These are phyloP conservation scores for Myxozyma mucilagina DNA, from an alignment of 805 yeast genomes.

Conservation along the genomic window DNA sequence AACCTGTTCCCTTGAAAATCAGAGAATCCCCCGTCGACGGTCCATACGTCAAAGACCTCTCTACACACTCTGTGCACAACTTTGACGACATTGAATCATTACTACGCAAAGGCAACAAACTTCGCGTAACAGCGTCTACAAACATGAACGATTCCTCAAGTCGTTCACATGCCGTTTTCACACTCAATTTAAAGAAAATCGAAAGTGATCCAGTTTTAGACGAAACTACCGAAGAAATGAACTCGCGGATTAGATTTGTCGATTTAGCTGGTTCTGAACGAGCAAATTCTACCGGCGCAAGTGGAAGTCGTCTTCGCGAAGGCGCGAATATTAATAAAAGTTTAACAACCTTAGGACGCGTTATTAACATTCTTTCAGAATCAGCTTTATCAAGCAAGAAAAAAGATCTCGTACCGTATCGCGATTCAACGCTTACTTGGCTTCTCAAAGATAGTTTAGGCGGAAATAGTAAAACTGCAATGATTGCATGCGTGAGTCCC, in stretches of 20 bases:
- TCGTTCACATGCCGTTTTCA: conserved; percentile 72
- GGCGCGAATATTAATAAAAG: conserved; percentile 89
- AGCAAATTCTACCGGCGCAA: conserved; percentile 60
- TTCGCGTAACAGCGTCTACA: conserved; percentile 64
- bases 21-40: conserved; percentile 64
- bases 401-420: conserved; percentile 48
- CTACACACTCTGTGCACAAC: conserved; percentile 47
- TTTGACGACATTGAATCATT: conserved; percentile 48
- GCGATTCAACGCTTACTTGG: conserved; percentile 70
- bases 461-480: conserved; percentile 84
- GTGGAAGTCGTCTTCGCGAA: conserved; percentile 49
- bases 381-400: conserved; percentile 53
- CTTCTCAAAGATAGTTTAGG: conserved; percentile 79
- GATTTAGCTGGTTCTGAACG: conserved; percentile 86
- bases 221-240: conserved; percentile 28
- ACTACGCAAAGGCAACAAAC: conserved; percentile 51
- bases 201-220: conserved; percentile 35
- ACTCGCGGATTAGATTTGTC: conserved; percentile 55
- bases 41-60: conserved; percentile 56
- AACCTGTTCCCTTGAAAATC: conserved; percentile 39
- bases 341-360: conserved; percentile 72
- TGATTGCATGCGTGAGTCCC: conserved; percentile 81
- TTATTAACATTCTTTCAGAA: conserved; percentile 48
- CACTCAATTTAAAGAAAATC: conserved; percentile 56
- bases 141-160: conserved; percentile 66